Base-by-base conservation (phyloP, 139 green algal species). In the Limnomonas spitsbergensis region DNA sequence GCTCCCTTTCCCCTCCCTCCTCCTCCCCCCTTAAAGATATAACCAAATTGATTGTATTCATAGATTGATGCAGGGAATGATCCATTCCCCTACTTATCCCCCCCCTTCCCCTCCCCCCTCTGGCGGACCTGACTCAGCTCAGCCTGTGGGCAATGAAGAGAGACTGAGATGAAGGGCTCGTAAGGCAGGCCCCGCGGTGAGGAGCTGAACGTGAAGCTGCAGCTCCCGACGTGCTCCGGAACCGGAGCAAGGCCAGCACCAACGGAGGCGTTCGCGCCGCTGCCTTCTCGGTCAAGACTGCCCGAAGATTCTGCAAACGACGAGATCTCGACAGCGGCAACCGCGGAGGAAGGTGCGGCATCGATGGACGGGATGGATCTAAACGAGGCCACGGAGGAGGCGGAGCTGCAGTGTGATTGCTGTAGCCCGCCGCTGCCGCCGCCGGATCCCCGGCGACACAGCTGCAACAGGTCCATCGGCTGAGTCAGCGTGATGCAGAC, bases 151-250 rank as follows among this genome's bases (percentile, higher is more conserved):
- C 35, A 47, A n/a, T 47, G 4, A 26, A 74, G 36, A 9, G 68
- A 9, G 7, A 74, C 68, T 14, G 35, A 53, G 29, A 74, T 74
- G 68, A 53, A 74, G 4, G 68, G 68, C 35, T 74, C 7, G 29
- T 6, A 74, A 6, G 68, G 68, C 9, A 74, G 29, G 68, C 68
- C 68, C 35, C 68, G 68, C 35, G 68, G 68, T 4, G 68, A 74
- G 7, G 68, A 74, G 14, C 35, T 26, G 36, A 74, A 74, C 35
- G 68, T 53, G 36, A 74, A 74, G 68, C 36, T 47, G 35, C 36
- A 6, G 14, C 47, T 20, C 14, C 20, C n/a, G n/a, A n/a, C 47
- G 20, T 61, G 14, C n/a, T n/a, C n/a, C n/a, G n/a, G 20, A 20
- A 61, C 14, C 14, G 47, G 20, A 20, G 14, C 14, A 29, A 61